These are phyloP conservation scores for Sicyos baderoa DNA, from an alignment of 306 rosid genomes.

Conservation along the genomic window DNA sequence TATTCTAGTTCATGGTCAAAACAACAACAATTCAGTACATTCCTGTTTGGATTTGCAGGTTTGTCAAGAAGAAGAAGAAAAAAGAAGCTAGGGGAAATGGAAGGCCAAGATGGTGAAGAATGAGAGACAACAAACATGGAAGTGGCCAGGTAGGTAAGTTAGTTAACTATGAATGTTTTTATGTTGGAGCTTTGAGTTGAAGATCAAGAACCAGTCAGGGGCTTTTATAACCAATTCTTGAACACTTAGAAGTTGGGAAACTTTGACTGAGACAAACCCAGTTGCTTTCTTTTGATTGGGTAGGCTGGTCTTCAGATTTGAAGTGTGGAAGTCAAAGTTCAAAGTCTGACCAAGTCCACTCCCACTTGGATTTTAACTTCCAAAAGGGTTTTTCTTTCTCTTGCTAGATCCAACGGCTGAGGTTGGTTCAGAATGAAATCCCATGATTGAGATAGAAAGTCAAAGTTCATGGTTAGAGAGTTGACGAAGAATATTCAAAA, in stretches of 20 bases:
- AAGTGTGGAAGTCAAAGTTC: constrained; percentile 17
- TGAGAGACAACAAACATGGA: constrained; percentile 16
- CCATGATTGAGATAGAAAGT: constrained; percentile 12
- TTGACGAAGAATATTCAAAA: constrained; percentile 19
- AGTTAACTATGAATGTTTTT: not conserved
- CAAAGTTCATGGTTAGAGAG: constrained; percentile 10
- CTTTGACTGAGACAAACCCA: constrained; percentile 14
- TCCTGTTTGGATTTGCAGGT: not conserved
- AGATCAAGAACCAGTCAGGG: not conserved
- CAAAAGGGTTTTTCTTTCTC: constrained; percentile 13
- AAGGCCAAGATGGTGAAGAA: constrained; percentile 5
- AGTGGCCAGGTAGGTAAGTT: constrained; percentile 8
- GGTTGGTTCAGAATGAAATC: not conserved
- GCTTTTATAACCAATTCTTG: not conserved
- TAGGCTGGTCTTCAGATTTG: constrained; percentile 8
- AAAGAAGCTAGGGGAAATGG: constrained; percentile 5
- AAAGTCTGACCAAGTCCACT: constrained; percentile 22
- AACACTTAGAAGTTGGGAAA: constrained; percentile 6
- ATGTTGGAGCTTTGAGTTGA: not conserved
- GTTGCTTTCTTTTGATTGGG: constrained; percentile 2
- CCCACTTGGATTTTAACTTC: not conserved
- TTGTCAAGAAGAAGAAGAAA: not conserved
- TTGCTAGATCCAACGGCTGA: constrained; percentile 11
- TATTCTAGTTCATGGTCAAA: constrained; percentile 10
- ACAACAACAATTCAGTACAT: not conserved